Evolutionary conservation across 2,329 filamentous ascomycete genomes (phyloP).

Genomic region (Zasmidium angulare): DNA sequence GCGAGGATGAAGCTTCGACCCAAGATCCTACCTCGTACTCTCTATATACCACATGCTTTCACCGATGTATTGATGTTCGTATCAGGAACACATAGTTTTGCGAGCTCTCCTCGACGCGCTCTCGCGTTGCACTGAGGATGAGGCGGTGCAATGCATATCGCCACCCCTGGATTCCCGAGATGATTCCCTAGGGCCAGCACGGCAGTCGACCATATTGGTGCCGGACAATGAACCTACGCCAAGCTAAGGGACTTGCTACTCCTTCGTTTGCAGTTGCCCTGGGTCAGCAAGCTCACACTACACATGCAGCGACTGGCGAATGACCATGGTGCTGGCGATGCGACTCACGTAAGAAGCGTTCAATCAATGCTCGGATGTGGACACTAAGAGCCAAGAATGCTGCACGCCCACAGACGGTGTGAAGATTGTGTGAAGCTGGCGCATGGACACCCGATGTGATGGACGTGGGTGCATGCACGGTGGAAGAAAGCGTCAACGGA

Average conservation of each 20-base stretch:
- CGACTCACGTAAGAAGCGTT: not conserved
- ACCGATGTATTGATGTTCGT: not conserved
- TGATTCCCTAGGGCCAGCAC: not conserved
- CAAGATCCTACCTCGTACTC: not conserved
- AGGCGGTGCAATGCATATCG: not conserved
- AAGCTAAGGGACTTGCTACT: not conserved
- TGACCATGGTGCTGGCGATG: too few species aligned
- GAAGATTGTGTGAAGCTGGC: not conserved
- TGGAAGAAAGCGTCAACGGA: too few species aligned
- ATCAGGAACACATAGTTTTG: not conserved
- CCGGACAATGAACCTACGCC: too few species aligned
- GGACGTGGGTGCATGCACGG: too few species aligned
- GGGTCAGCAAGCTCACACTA: not conserved
- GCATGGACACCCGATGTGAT: not conserved
- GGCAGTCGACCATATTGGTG: not conserved
- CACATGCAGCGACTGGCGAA: too few species aligned
- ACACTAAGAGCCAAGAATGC: not conserved
- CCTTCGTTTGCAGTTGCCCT: not conserved
- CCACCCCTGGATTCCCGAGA: not conserved
- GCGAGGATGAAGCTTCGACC: too few species aligned
- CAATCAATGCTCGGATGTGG: not conserved
- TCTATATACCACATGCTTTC: too few species aligned
- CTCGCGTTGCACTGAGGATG: not conserved
- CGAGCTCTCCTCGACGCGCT: not conserved
- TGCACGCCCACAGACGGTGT: not conserved